Evolutionary conservation across 2,329 filamentous ascomycete species (phyloP), one percentile per base, ranked within the genome.

Genomic region (Kalaharituber pfeilii): DNA sequence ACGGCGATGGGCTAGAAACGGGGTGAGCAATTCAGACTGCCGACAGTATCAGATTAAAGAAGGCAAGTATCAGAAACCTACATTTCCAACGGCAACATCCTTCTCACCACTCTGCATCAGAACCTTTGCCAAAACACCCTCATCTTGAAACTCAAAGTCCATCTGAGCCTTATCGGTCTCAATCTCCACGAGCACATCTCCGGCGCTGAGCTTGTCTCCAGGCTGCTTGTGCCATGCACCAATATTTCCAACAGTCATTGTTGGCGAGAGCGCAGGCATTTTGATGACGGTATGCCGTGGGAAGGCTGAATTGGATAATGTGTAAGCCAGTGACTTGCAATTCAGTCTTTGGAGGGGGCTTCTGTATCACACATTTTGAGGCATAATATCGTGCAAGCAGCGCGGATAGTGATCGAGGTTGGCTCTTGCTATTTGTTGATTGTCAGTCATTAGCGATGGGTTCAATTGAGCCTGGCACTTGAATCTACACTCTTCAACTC

Each of bases 161-260:
- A 98, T 98, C 75, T 96, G 91, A 61, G 91, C 91, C 78, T 98
- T 98, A 73, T 98, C 91, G 65, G 91, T 98, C 78, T 98, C 91
- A 66, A 96, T 94, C 76, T 94, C 88, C 63, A 94, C 88, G 64
- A 98, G 74, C 49, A 98, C 91, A 69, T 98, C 91, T 69, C 91
- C 91, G 52, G 93, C 88, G 56, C 79, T 74, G 69, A 98, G 81
- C 59, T 75, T 67, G 70, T 98, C 91, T 67, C 91, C 91, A 62
- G 81, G 76, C 75, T 95, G 93, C 79, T 96, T 98, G 75, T 96
- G 86, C 91, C 91, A 98, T 61, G 81, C 75, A 65, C 91, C 93
- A 70, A 98, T 94, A 75, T 94, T 94, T 69, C 91, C 91, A 59
- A 85, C 76, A 60, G 85, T 88, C 91, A 98, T 98, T 64, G 91